Conservation (phyloP, 2,329 filamentous ascomycete species). For the Exophiala bonariae region DNA sequence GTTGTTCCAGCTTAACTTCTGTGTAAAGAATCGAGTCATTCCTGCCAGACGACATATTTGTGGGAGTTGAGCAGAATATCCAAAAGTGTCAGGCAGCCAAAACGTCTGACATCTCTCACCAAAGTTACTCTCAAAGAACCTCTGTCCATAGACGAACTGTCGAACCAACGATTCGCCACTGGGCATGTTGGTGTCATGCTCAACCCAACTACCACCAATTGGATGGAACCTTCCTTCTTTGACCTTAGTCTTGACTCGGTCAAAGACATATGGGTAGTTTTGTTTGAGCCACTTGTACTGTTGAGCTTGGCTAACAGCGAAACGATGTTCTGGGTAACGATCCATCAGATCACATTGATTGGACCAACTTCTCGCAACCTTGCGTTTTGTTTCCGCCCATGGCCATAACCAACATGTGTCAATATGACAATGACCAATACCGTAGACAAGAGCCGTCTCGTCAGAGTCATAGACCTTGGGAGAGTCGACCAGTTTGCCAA, state of each 20-base stretch:
- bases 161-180: conserved; percentile 91
- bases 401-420: conserved; percentile 99
- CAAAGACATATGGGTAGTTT: conserved; percentile 83
- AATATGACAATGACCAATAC: conserved; percentile 95
- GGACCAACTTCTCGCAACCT: conserved; percentile 93
- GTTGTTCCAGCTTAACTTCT: conserved; percentile 99
- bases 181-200: conserved; percentile 97
- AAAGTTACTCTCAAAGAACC: conserved; percentile 92
- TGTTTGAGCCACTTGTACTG: conserved; percentile 97
- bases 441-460: conserved; percentile 75
- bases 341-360: conserved; percentile 97
- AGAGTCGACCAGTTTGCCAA: conserved; percentile 79
- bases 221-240: conserved; percentile 89
- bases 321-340: conserved; percentile 88
- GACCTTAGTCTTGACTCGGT: conserved; percentile 87
- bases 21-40: conserved; percentile 95
- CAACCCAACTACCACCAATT: conserved; percentile 97
- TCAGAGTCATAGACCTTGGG: conserved; percentile 78
- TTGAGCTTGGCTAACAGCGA: conserved; percentile 90
- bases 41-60: conserved; percentile 92
- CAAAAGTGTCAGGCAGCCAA: conserved; percentile 98
- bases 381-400: conserved; percentile 95
- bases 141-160: conserved; percentile 93
- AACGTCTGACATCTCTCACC: conserved; percentile 87
- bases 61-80: conserved; percentile 91